Percentiles rank a stretch among this genome's conserved stretches.
Evolutionary conservation across 2,329 filamentous ascomycete genomes (phyloP).

Genomic region (Alternaria rosae): DNA sequence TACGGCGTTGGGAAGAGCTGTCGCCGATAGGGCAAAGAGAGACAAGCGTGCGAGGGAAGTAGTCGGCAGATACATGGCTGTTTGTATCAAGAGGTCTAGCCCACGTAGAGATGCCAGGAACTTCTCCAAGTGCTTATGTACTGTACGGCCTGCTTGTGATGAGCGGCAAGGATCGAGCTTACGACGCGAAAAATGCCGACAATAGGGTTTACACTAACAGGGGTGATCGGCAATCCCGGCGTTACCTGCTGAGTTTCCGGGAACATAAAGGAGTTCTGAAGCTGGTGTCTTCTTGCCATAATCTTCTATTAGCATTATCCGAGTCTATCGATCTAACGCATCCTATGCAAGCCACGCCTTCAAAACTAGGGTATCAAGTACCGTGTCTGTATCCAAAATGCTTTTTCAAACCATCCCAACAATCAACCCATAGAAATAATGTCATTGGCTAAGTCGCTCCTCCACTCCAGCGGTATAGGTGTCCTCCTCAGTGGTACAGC

Average conservation of each 20-base stretch:
- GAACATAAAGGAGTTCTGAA: neutral
- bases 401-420: neutral
- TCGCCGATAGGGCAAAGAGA: neutral
- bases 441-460: neutral
- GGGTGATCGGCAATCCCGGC: neutral
- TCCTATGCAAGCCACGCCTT: neutral
- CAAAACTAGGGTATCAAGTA: constrained; percentile 11
- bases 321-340: neutral
- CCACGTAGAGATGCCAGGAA: neutral
- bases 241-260: neutral
- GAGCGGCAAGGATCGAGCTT: neutral
- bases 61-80: neutral
- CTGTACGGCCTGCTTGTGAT: neutral
- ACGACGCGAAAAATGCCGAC: neutral
- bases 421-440: neutral
- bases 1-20: constrained; percentile 2
- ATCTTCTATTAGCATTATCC: constrained; percentile 9
- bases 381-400: neutral
- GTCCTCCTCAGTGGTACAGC: neutral
- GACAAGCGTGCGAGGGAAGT: neutral
- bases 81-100: neutral
- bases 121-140: neutral
- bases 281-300: neutral
- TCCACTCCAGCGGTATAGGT: neutral
- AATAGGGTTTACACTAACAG: neutral